phyloP scores from a whole-genome alignment of 2,329 filamentous ascomycete species.

The Clarireedia sp. region DNA sequence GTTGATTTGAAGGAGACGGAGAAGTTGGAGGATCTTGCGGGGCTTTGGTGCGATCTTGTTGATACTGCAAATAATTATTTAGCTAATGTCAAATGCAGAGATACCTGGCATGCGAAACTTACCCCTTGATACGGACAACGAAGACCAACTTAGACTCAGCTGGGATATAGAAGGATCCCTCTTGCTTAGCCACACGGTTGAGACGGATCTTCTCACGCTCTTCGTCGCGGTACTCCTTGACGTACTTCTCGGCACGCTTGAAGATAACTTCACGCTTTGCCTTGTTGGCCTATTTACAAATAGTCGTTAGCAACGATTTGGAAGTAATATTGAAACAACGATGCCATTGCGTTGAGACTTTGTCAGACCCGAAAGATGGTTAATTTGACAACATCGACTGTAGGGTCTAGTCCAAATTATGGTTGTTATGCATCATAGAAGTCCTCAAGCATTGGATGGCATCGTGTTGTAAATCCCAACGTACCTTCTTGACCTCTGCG shows the following conservation, averaged over 20 bases:
- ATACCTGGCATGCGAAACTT: constrained; percentile 29
- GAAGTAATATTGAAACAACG: constrained; percentile 14
- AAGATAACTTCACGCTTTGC: constrained; percentile 98
- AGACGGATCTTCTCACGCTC: constrained; percentile 99
- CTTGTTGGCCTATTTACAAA: constrained; percentile 73
- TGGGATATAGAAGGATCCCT: constrained; percentile 88
- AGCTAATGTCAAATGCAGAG: constrained; percentile 8
- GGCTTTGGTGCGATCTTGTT: constrained; percentile 99
- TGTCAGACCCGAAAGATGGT: constrained; percentile 99
- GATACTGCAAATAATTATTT: constrained; percentile 53
- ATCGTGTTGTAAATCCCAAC: constrained; percentile 18
- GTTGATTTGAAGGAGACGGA: constrained; percentile 99
- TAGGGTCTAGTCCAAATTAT: constrained; percentile 77
- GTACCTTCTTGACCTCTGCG: constrained; percentile 83
- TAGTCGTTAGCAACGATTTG: constrained; percentile 31
- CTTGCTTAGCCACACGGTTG: constrained; percentile 77
- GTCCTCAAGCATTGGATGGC: constrained; percentile 33
- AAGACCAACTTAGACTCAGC: constrained; percentile 96
- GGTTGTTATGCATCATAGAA: constrained; percentile 78
- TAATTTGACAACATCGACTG: constrained; percentile 92
- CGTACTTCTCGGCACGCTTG: constrained; percentile 99
- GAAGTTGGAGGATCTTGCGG: constrained; percentile 98
- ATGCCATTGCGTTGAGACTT: constrained; percentile 24
- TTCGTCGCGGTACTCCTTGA: constrained; percentile 97
- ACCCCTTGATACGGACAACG: constrained; percentile 98